Percentiles rank a stretch among this genome's conserved stretches.
phyloP scores from a whole-genome alignment of 345 rosid genomes.

The Eucalyptus sp. region DNA sequence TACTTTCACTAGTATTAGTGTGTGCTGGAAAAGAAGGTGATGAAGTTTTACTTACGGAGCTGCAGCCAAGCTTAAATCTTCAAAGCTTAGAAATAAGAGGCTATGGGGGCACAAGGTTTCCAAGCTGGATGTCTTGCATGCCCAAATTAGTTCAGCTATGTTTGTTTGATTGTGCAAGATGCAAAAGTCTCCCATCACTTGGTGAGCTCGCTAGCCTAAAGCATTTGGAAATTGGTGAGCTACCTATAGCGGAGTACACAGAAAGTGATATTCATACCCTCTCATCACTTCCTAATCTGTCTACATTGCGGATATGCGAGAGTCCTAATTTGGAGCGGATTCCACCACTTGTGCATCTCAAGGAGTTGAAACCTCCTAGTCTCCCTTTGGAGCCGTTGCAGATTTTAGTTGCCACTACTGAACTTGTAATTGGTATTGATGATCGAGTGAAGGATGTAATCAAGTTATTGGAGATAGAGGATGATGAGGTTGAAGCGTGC shows the following conservation, averaged over 20 bases:
- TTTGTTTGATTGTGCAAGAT: rapidly evolving
- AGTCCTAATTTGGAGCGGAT: rapidly evolving
- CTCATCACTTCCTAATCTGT: background rate
- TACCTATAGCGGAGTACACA: rapidly evolving
- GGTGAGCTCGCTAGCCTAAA: background rate
- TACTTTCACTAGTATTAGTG: background rate
- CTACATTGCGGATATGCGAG: background rate
- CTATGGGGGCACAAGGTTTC: background rate
- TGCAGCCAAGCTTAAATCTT: background rate
- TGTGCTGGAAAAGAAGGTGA: background rate
- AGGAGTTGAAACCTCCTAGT: background rate
- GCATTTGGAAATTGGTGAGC: background rate
- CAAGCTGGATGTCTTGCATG: background rate
- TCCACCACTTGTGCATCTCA: background rate
- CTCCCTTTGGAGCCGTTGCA: background rate
- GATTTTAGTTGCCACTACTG: background rate
- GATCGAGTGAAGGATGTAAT: background rate
- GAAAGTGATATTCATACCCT: background rate
- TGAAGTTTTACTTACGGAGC: too few relatives aligned
- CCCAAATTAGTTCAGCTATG: rapidly evolving
- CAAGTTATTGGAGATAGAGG: background rate
- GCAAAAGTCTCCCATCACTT: background rate
- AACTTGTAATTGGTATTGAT: background rate
- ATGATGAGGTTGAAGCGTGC: rapidly evolving
- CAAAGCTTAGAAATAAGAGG: background rate